Percentiles rank a stretch among this genome's conserved stretches.
Conservation (phyloP, 2,329 filamentous ascomycete genomes). For the Fusarium sp. region DNA sequence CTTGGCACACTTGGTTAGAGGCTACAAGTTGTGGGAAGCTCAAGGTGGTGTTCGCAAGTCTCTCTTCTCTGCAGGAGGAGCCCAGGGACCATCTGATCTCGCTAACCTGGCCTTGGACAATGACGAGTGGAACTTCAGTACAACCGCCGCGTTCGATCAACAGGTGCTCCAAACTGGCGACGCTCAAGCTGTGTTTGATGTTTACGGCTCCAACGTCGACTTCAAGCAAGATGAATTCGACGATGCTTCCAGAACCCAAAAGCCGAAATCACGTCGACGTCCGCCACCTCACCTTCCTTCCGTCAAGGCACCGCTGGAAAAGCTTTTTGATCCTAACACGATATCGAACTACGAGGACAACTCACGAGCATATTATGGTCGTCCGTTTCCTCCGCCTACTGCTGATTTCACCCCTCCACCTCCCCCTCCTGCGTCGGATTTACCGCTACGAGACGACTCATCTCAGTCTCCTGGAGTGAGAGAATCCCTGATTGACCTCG, state of each 20-base stretch:
- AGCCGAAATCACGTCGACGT: constrained; percentile 65
- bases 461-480: constrained; percentile 61
- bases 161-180: constrained; percentile 65
- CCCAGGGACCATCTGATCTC: constrained; percentile 63
- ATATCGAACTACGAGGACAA: constrained; percentile 74
- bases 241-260: constrained; percentile 64
- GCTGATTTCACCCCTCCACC: constrained; percentile 61
- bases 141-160: constrained; percentile 72
- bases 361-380: constrained; percentile 69
- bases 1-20: constrained; percentile 74
- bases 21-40: constrained; percentile 81
- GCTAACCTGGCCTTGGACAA: constrained; percentile 59
- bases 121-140: constrained; percentile 77
- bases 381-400: constrained; percentile 53
- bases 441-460: constrained; percentile 70
- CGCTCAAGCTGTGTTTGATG: constrained; percentile 69
- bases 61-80: constrained; percentile 70
- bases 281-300: constrained; percentile 69
- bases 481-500: constrained; percentile 74
- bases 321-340: constrained; percentile 74
- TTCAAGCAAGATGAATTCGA: constrained; percentile 59
- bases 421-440: constrained; percentile 57
- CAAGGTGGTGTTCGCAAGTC: constrained; percentile 77
- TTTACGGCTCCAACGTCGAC: constrained; percentile 69
- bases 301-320: constrained; percentile 70